Conservation (phyloP, 139 green algal genomes). For the Ettlia oleoabundans region DNA sequence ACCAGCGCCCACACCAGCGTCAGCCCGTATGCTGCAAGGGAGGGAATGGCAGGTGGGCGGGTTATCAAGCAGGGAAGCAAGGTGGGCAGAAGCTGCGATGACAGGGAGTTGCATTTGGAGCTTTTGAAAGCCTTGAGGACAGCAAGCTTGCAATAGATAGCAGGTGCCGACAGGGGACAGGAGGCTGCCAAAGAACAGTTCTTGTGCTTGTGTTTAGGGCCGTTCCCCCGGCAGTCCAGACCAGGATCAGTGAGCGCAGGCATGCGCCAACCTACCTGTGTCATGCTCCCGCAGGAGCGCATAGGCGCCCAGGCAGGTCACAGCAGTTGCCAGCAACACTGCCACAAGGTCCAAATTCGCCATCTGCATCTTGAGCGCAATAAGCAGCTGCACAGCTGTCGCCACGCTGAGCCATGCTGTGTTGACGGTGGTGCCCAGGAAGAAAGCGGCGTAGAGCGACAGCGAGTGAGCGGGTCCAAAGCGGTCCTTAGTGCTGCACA, state of each 20-base stretch:
- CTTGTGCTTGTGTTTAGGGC: neutral
- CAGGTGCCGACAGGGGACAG: no score
- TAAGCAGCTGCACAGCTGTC: slow-evolving; percentile 55
- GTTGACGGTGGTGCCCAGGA: slow-evolving; percentile 69
- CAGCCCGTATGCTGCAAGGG: slow-evolving; percentile 53
- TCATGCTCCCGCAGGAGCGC: slow-evolving; percentile 15
- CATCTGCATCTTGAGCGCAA: slow-evolving; percentile 51
- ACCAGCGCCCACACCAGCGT: slow-evolving; percentile 67
- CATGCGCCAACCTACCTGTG: neutral
- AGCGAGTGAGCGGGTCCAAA: slow-evolving; percentile 29
- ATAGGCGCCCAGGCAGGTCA: slow-evolving; percentile 35
- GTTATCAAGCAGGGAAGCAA: neutral
- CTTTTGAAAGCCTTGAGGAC: neutral
- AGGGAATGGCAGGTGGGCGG: neutral
- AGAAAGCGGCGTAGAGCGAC: slow-evolving; percentile 56
- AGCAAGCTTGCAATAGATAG: no score
- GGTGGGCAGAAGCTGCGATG: neutral
- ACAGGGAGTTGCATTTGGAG: neutral
- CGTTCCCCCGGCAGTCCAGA: neutral
- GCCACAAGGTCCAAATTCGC: slow-evolving; percentile 37
- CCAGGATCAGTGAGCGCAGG: neutral
- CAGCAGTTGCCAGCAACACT: slow-evolving; percentile 41
- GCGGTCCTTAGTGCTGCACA: slow-evolving; percentile 40
- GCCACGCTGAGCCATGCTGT: slow-evolving; percentile 74
- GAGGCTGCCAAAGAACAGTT: no score